phyloP scores from a whole-genome alignment of 2,329 filamentous ascomycete species.

The Cladosporium sphaerospermum region DNA sequence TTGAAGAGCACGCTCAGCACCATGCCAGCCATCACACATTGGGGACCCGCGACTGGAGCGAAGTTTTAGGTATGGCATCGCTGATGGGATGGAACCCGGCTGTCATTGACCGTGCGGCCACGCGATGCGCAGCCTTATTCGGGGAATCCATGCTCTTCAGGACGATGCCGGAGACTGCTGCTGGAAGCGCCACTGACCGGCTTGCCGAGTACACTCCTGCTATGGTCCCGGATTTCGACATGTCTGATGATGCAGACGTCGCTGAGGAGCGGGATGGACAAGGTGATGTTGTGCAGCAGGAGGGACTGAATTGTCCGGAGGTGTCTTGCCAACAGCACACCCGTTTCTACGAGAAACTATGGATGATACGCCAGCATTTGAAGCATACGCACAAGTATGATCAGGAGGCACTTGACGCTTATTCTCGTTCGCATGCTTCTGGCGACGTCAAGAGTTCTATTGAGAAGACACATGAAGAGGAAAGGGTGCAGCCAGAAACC shows the following conservation, averaged over 20 bases:
- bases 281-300: background rate
- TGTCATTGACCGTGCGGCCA: conserved; percentile 62
- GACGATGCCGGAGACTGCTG: conserved; percentile 18
- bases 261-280: background rate
- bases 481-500: too few species aligned
- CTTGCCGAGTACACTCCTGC: conserved; percentile 33
- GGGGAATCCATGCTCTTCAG: conserved; percentile 61
- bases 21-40: too few species aligned
- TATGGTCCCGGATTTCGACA: conserved; percentile 25
- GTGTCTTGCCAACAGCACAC: conserved; percentile 22
- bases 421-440: background rate
- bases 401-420: conserved; percentile 3
- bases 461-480: background rate
- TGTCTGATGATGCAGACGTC: background rate
- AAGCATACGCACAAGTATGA: conserved; percentile 24
- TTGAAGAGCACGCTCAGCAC: background rate
- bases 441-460: conserved; percentile 2
- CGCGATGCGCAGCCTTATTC: conserved; percentile 72
- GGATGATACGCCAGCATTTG: conserved; percentile 30
- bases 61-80: conserved; percentile 72
- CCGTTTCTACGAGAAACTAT: conserved; percentile 21
- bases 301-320: conserved; percentile 20
- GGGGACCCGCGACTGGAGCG: conserved; percentile 68
- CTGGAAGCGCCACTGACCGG: conserved; percentile 14
- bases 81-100: conserved; percentile 62